Evolutionary conservation across 495 filamentous ascomycete species (phyloP).

Genomic region (Penicillium antarcticum): DNA sequence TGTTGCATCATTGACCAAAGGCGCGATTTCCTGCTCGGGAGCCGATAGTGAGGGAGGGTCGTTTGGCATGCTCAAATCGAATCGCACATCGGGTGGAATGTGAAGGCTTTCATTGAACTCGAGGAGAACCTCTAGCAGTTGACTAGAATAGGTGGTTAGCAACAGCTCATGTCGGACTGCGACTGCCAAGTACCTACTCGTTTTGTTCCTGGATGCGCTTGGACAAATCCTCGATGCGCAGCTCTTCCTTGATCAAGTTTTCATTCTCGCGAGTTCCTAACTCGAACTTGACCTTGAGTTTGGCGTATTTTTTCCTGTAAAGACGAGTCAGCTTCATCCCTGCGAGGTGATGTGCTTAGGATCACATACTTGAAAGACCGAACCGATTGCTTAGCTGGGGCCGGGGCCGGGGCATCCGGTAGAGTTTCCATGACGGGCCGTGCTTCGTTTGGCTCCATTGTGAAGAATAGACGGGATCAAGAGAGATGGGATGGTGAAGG

Average conservation of each 20-base stretch:
- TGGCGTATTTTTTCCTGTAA: conserved; percentile 90
- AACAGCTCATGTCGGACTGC: background rate
- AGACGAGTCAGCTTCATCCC: conserved; percentile 18
- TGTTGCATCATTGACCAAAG: conserved; percentile 35
- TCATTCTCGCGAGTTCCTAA: conserved; percentile 77
- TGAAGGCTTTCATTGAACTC: conserved; percentile 80
- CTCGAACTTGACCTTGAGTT: conserved; percentile 84
- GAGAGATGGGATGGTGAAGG: conserved; percentile 9
- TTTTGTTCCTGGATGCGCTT: conserved; percentile 82
- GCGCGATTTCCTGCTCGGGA: conserved; percentile 36
- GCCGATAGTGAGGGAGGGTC: conserved; percentile 36
- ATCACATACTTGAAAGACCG: conserved; percentile 42
- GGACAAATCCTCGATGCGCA: conserved; percentile 70
- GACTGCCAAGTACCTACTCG: conserved; percentile 53
- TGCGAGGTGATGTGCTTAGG: background rate
- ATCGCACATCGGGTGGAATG: conserved; percentile 70
- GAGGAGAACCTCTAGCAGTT: conserved; percentile 77
- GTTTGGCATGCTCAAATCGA: conserved; percentile 50
- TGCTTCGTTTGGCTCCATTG: conserved; percentile 29
- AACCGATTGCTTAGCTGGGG: conserved; percentile 36
- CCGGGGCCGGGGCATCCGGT: conserved; percentile 31
- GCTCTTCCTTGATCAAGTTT: conserved; percentile 69
- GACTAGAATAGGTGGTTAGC: conserved; percentile 42
- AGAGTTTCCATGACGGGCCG: conserved; percentile 26
- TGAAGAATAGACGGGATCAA: conserved; percentile 11